Conservation (phyloP, 352 stramenopile genomes). For the Pythium aristosporum region DNA sequence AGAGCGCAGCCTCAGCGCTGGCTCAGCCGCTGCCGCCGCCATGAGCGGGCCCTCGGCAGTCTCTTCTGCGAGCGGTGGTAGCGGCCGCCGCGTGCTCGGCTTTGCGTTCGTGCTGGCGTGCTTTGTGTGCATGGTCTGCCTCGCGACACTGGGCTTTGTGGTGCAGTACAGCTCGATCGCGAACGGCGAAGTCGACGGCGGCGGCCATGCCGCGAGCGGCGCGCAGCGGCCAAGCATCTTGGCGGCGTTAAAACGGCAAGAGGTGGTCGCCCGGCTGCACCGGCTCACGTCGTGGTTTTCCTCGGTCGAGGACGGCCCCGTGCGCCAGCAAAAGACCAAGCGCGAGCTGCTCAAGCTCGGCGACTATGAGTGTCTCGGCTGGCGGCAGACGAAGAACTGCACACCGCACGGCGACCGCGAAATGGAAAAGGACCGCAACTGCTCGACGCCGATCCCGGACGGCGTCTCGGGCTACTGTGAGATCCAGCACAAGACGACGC, state of each 20-base stretch:
- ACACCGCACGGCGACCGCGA: constrained; percentile 35
- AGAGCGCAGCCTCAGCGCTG: constrained; percentile 14
- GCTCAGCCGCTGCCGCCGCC: constrained; percentile 2
- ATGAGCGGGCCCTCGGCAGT: background rate
- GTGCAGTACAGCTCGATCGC: constrained; percentile 44
- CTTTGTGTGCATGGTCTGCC: constrained; percentile 47
- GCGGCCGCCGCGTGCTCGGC: constrained; percentile 4
- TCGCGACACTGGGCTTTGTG: constrained; percentile 45
- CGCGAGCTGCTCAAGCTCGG: constrained; percentile 12
- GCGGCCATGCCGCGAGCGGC: constrained; percentile 18
- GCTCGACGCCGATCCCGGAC: constrained; percentile 29
- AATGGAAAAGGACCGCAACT: constrained; percentile 27
- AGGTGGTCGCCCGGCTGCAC: constrained; percentile 14
- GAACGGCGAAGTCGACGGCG: constrained; percentile 42
- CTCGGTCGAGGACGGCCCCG: constrained; percentile 9
- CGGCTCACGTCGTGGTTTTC: constrained; percentile 17
- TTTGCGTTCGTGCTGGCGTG: constrained; percentile 48
- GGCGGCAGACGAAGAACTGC: constrained; percentile 43
- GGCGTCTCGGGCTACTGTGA: constrained; percentile 25
- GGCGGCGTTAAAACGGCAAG: background rate
- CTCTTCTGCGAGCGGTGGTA: background rate
- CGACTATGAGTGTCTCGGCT: constrained; percentile 40
- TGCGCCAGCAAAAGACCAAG: constrained; percentile 22
- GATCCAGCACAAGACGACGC: constrained; percentile 22
- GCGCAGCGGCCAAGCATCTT: constrained; percentile 7